Base-by-base conservation (phyloP, 1,284 basidiomycete genomes). In the Xerocomus nothofagi region DNA sequence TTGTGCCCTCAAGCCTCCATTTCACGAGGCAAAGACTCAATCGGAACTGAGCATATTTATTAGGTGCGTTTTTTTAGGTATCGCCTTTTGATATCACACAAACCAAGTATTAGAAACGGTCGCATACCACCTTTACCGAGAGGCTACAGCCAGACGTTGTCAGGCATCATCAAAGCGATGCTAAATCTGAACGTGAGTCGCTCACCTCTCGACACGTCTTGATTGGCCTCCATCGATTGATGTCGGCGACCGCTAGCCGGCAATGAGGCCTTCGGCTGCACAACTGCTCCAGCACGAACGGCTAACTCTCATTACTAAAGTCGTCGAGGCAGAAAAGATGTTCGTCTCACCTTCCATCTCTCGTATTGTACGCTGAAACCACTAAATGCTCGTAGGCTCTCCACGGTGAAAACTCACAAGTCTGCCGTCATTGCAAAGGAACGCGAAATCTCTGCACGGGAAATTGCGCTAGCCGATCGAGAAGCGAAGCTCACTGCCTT, bases 11-110 rank as follows among this genome's bases (percentile, higher is more conserved):
- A 88, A 88, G 58, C 93, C 92, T 0, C 93, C 93, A 10, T 95
- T 95, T 60, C 87, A 92, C 60, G 91, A 93, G 70, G 92, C 93
- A 1, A 86, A 90, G 66, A 93, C 91, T 0, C 92, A 94, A 56
- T 78, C 81, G 1, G 91, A 95, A 63, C 75, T 95, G 11, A 90
- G 86, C 48, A 83, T 86, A 54, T 80, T 87, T 51, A 91, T 96
- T 63, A 78, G 90, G 85, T 84, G 43, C 7, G 77, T 61, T 30
- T 23, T 12, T 48, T 24, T 23, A 3, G 2, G 21, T 6, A 12
- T 12, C 2, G 24, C 10, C 1, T 12, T 17, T 31, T 3, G 23
- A 6, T 15, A 14, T 42, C 18, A 31, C 50, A 36, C 50, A 17
- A 60, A 54, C 34, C 10, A 8, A 5, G 23, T 20, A 21, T 29